Conservation (phyloP, 352 stramenopile species). For the Globisporangium barbulae region DNA sequence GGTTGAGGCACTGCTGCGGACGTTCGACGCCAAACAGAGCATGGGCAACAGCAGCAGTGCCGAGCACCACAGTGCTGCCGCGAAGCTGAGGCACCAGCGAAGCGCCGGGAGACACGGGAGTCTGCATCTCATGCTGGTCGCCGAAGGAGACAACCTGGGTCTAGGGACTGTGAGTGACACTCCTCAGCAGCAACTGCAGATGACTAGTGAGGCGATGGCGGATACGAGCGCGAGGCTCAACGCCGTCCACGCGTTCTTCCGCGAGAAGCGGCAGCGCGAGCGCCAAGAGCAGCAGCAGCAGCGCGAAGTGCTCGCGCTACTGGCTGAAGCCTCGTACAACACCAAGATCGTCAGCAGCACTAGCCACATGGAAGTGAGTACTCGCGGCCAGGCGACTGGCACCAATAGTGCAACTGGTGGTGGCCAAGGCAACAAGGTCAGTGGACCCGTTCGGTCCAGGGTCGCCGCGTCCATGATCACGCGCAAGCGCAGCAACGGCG, state of each 20-base stretch:
- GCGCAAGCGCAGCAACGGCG: constrained; percentile 25
- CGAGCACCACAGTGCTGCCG: background rate
- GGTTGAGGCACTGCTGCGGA: constrained; percentile 39
- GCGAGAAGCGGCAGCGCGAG: constrained; percentile 35
- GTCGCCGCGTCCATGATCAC: background rate
- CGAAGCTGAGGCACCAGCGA: background rate
- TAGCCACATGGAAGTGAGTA: background rate
- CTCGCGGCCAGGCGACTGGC: background rate
- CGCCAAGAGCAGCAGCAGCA: constrained; percentile 37
- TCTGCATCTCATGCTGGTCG: background rate
- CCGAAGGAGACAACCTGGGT: background rate
- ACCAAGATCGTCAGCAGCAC: background rate
- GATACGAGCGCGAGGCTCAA: constrained; percentile 22
- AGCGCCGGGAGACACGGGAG: constrained; percentile 2
- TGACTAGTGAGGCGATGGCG: constrained; percentile 3
- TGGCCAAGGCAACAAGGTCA: background rate
- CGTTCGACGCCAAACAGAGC: constrained; percentile 25
- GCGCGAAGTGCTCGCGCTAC: constrained; percentile 14
- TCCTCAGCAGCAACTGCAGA: background rate
- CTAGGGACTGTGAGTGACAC: background rate
- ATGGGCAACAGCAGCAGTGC: constrained; percentile 6
- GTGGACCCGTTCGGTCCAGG: background rate
- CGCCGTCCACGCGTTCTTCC: constrained; percentile 41
- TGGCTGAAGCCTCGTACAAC: constrained; percentile 5
- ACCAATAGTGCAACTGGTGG: background rate